A percentile compares a stretch with the other conserved stretches of the same genome.
Evolutionary conservation across 768 basidiomycete genomes (phyloP).

Genomic region (Phanerochaete carnosa): DNA sequence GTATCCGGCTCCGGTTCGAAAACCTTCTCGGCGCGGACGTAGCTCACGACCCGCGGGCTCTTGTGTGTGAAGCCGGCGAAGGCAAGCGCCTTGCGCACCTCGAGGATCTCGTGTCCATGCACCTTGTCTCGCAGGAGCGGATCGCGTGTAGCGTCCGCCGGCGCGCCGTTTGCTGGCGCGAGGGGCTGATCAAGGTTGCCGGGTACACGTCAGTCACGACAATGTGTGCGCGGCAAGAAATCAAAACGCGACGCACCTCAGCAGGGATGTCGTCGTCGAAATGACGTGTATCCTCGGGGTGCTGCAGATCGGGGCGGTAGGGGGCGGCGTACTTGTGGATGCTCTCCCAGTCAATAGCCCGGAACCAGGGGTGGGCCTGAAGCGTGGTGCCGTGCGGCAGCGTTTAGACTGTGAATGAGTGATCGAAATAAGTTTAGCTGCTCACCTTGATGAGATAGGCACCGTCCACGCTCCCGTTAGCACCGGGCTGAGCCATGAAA

Average conservation of each 20-base stretch:
- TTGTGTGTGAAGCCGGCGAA: conserved; percentile 92
- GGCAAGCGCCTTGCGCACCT: conserved; percentile 86
- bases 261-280: conserved; percentile 94
- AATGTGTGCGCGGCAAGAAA: neutral
- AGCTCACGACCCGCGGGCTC: conserved; percentile 77
- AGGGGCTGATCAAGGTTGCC: conserved; percentile 61
- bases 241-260: conserved; percentile 65
- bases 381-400: neutral
- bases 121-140: conserved; percentile 82
- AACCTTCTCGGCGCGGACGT: conserved; percentile 70
- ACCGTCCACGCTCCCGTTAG: conserved; percentile 67
- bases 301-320: conserved; percentile 79
- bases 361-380: conserved; percentile 88
- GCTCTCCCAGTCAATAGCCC: conserved; percentile 84
- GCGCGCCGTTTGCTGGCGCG: conserved; percentile 82
- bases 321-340: conserved; percentile 84
- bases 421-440: neutral
- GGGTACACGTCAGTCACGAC: conserved; percentile 18
- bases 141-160: conserved; percentile 83
- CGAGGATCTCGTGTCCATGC: conserved; percentile 83
- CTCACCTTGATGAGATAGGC: conserved; percentile 84
- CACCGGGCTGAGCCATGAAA: conserved; percentile 51
- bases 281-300: conserved; percentile 88
- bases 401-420: neutral
- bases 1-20: conserved; percentile 57